Conservation (phyloP, 2,329 filamentous ascomycete genomes). For the Drechslerella dactyloides region DNA sequence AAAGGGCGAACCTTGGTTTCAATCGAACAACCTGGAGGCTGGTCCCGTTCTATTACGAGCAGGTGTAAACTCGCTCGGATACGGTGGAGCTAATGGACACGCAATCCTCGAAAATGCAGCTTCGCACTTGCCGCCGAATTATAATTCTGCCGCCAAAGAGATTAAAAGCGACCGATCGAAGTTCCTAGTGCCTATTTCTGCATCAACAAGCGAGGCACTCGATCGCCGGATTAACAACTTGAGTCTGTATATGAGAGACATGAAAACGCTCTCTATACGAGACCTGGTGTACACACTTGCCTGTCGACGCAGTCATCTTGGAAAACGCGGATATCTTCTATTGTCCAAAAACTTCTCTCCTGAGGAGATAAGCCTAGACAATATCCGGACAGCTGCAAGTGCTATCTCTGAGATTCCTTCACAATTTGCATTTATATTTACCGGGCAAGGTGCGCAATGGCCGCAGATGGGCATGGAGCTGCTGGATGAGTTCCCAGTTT, state of each 20-base stretch:
- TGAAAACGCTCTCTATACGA: not conserved
- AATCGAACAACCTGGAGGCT: too few species aligned
- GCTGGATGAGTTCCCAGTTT: constrained; percentile 49
- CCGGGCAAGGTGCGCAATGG: constrained; percentile 62
- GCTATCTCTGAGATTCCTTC: not conserved
- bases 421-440: constrained; percentile 57
- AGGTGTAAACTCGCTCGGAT: constrained; percentile 56
- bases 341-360: not conserved
- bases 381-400: constrained; percentile 1
- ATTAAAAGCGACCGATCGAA: not conserved
- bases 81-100: constrained; percentile 52
- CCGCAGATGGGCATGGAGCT: constrained; percentile 59
- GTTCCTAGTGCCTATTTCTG: constrained; percentile 25
- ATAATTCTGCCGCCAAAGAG: constrained; percentile 3
- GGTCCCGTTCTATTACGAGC: constrained; percentile 20
- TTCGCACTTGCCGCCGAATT: constrained; percentile 5
- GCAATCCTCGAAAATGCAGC: constrained; percentile 23
- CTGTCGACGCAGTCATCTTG: constrained; percentile 11
- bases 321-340: constrained; percentile 28
- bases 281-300: constrained; percentile 25
- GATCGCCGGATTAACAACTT: not conserved
- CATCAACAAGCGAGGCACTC: constrained; percentile 11
- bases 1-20: constrained; percentile 18
- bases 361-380: not conserved
- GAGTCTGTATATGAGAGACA: not conserved